Evolutionary conservation across 1,284 basidiomycete genomes (phyloP), one percentile per base, ranked within the genome.

Genomic region (Ganoderma lingzhi): DNA sequence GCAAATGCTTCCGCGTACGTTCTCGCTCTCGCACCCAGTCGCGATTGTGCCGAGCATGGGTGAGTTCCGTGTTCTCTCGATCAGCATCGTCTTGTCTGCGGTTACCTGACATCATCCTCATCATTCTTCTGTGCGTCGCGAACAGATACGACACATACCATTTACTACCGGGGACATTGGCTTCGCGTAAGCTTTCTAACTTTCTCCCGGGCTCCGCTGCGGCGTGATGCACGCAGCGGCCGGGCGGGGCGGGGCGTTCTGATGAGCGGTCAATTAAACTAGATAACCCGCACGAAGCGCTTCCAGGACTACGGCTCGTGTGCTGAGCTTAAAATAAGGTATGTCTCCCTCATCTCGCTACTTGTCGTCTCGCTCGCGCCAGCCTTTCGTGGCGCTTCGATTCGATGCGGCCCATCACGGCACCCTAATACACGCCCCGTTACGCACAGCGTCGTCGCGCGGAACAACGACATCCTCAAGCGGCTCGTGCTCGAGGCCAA

Each of bases 141-240:
- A 9, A 60, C 78, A 93, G 93, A 94, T 78, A 93, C 93, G 1
- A 94, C 91, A 6, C 93, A 95, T 79, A 94, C 92, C 19, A 93
- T 94, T 69, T 94, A 93, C 83, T 94, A 94, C 83, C 88, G 88
- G 75, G 93, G 93, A 65, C 93, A 95, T 77, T 94, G 93, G 93
- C 84, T 95, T 70, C 87, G 92, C 76, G 93, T 94, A 78, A 75
- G 70, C 67, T 30, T n/a, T 53, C 41, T 51, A 69, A 66, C 71
- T 63, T 64, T 62, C 61, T 32, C 48, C 35, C 62, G 62, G 32
- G 62, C 45, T 28, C 39, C 32, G 6, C 61, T 19, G 39, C 23
- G 48, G 48, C 45, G 28, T 76, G 65, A 73, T 76, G 48, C 65
- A 60, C 28, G 30, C 62, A 19, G 51, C 45, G 48, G 37, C 9